Conservation (phyloP, 176 grass and related monocot genomes). For the Ampelocalamus luodianensis region DNA sequence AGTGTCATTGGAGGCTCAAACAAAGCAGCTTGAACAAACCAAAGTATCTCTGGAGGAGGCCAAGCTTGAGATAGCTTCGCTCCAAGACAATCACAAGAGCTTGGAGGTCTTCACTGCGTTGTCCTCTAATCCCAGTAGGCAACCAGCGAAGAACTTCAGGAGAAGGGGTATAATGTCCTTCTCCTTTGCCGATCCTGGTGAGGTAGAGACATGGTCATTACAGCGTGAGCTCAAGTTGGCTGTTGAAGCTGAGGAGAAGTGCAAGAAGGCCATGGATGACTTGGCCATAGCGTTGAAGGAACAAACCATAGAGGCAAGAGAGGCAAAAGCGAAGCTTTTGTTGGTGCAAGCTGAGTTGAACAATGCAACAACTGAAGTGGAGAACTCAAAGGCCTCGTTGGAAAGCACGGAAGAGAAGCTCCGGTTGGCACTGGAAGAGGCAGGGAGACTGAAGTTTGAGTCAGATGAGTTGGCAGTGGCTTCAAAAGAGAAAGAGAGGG, state of each 20-base stretch:
- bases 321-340: slow-evolving; percentile 59
- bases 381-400: slow-evolving; percentile 42
- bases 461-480: slow-evolving; percentile 53
- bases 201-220: slow-evolving; percentile 60
- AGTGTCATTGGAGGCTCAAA: slow-evolving; percentile 56
- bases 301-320: slow-evolving; percentile 52
- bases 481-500: slow-evolving; percentile 73
- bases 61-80: slow-evolving; percentile 67
- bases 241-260: slow-evolving; percentile 82
- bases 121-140: slow-evolving; percentile 31
- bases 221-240: slow-evolving; percentile 74
- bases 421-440: slow-evolving; percentile 58
- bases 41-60: slow-evolving; percentile 81
- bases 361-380: slow-evolving; percentile 58
- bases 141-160: slow-evolving; percentile 44
- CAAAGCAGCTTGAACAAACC: slow-evolving; percentile 72
- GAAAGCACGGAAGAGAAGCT: slow-evolving; percentile 52
- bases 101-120: slow-evolving; percentile 29
- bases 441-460: slow-evolving; percentile 47
- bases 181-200: slow-evolving; percentile 32
- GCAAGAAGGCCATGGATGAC: slow-evolving; percentile 90
- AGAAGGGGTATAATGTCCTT: slow-evolving; percentile 60
- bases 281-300: slow-evolving; percentile 82
- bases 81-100: slow-evolving; percentile 56
- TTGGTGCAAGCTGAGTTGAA: slow-evolving; percentile 57